A percentile compares a stretch with the other conserved stretches of the same genome.
phyloP scores from a whole-genome alignment of 805 yeast genomes.

The Schizosaccharomyces japonicus region DNA sequence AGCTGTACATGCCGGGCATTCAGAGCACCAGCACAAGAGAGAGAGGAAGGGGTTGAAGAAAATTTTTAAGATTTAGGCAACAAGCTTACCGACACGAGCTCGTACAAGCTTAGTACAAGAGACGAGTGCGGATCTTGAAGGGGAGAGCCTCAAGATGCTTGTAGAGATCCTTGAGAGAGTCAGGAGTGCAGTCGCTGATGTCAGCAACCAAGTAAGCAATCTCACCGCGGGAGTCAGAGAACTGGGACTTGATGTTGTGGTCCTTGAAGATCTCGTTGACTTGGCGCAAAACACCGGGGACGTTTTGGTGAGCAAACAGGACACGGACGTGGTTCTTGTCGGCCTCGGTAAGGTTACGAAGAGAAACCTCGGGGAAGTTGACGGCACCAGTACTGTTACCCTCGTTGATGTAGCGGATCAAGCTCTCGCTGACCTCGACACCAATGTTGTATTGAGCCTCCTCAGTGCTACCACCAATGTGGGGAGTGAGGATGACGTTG shows the following conservation, averaged over 20 bases:
- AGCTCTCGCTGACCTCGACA: constrained; percentile 69
- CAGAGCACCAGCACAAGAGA: too few species aligned
- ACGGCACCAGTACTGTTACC: constrained; percentile 89
- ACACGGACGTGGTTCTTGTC: constrained; percentile 72
- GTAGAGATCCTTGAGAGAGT: constrained; percentile 64
- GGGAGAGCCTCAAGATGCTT: constrained; percentile 73
- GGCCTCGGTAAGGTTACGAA: constrained; percentile 68
- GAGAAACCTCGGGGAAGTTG: constrained; percentile 92
- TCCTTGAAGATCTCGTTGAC: constrained; percentile 86
- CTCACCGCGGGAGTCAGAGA: constrained; percentile 87
- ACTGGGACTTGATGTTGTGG: constrained; percentile 93
- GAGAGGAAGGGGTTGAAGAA: too few species aligned
- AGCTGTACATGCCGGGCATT: too few species aligned
- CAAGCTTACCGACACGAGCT: too few species aligned
- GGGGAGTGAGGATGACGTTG: constrained; percentile 85
- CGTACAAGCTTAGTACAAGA: constrained; percentile 60
- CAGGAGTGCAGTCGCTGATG: constrained; percentile 57
- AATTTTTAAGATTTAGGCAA: too few species aligned
- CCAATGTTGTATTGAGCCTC: constrained; percentile 98
- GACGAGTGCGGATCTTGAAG: constrained; percentile 72
- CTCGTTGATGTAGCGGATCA: constrained; percentile 81
- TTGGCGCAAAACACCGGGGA: constrained; percentile 93
- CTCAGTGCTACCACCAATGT: constrained; percentile 96
- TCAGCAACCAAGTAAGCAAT: constrained; percentile 97
- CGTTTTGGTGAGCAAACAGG: constrained; percentile 85